phyloP scores from a whole-genome alignment of 176 grass and related monocot genomes.

The Aechmea fasciata region DNA sequence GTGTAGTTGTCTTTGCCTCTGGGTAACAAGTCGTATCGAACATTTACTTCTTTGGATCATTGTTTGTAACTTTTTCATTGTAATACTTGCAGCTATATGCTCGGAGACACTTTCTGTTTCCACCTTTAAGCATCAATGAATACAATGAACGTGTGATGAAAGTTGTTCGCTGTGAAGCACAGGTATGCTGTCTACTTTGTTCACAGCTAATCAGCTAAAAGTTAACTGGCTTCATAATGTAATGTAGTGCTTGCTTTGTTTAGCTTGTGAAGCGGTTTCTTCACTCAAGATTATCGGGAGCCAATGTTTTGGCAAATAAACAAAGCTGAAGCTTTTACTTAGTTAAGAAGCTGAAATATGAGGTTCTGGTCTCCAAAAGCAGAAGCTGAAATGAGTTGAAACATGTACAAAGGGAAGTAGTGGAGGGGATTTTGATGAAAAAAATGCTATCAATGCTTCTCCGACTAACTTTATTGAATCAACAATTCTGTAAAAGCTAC shows the following conservation, averaged over 20 bases:
- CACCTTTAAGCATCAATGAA: slow-evolving; percentile 90
- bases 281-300: neutral
- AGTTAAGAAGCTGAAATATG: too few species aligned
- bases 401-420: too few species aligned
- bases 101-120: slow-evolving; percentile 83
- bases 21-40: neutral
- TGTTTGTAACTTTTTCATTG: neutral
- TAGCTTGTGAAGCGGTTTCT: neutral
- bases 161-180: slow-evolving; percentile 90
- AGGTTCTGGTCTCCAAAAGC: too few species aligned
- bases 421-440: too few species aligned
- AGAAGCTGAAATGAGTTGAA: too few species aligned
- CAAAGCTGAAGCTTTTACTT: too few species aligned
- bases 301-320: too few species aligned
- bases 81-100: slow-evolving; percentile 61
- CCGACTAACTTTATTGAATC: too few species aligned
- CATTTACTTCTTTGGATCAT: neutral
- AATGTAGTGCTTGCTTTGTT: neutral
- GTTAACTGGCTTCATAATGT: neutral
- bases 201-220: slow-evolving; percentile 12
- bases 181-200: slow-evolving; percentile 41
- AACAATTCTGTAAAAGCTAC: too few species aligned
- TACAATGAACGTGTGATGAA: slow-evolving; percentile 90
- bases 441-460: too few species aligned
- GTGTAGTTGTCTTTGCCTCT: neutral